Base-by-base conservation (phyloP, 2,329 filamentous ascomycete genomes). In the Magnaporthiopsis rhizophila region DNA sequence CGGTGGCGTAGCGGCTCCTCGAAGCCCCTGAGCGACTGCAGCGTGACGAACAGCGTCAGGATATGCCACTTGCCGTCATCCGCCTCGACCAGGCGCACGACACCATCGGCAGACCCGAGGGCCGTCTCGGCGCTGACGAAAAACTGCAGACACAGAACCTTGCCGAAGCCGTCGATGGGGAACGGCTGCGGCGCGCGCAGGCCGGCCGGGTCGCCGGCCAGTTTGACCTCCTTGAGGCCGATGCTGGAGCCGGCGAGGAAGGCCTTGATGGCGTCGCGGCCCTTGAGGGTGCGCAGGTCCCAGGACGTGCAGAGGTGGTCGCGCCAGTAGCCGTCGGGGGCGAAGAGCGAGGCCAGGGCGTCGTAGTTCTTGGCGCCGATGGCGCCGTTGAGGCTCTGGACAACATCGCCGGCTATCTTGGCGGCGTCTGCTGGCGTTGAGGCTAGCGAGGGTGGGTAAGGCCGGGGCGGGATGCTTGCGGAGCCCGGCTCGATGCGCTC, bases 31-130 rank as follows among this genome's bases (percentile, higher is more conserved):
- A 91, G 67, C 53, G 83, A 80, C 1, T 79, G 70, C 6, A 91
- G 74, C 0, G 79, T 77, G 0, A 88, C 90, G 69, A 85, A 89
- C 0, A 90, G 69, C 1, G 85, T 87, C 67, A 84, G 88, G 0
- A 85, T 81, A 70, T 86, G 87, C 86, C 86, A 90, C 2, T 65
- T 50, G 3, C 72, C 73, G 0, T 72, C 74, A 0, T 73, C 72
- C 61, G 78, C 74, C 53, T 79, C 72, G 0, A 80, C 76, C 0
- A 90, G 71, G 3, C 85, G 77, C 0, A 83, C 77, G 1, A 89
- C 68, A 1, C 88, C 88, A 1, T 79, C 73, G 0, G 86, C 89
- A 0, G 68, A 68, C 0, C 87, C 87, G 1, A 83, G 68, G 6
- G 77, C 74, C 0, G 83, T 87, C 3, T 82, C 77, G 26, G 87